Evolutionary conservation across 768 basidiomycete genomes (phyloP), one percentile per base, ranked within the genome.

Genomic region (Rhodosporidiobolus sp.): DNA sequence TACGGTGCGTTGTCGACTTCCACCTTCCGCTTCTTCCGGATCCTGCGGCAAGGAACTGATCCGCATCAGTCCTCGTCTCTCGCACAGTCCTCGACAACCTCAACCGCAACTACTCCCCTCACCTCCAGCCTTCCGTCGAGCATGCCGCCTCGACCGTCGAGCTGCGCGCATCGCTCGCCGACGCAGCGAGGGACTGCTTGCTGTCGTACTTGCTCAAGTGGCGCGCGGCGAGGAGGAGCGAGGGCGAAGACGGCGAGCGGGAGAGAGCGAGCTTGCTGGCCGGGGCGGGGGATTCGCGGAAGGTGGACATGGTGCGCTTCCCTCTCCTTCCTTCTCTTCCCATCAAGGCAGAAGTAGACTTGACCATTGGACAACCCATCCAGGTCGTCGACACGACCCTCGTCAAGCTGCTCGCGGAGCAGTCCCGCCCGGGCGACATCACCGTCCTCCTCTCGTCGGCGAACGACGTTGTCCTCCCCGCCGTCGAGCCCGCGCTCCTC

Each of bases 51-150:
- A 1, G 45, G 55, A 8, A 12, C 30, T 45, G 54, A n/a, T 28
- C 20, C 22, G 19, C 17, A 10, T 26, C 4, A 14, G n/a, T 2
- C 11, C n/a, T 16, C n/a, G n/a, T n/a, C n/a, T n/a, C 50, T 28
- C 59, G 10, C 52, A 26, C 52, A 78, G 75, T 76, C 62, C 32
- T 68, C 30, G 62, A 70, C 48, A 76, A 76, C 65, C 59, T 78
- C n/a, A 73, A 71, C 56, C 72, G 68, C 55, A 78, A 78, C 70
- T 76, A 76, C 62, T 76, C 77, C 28, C 77, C 75, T 9, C 77
- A 78, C 53, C 65, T 78, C 26, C 69, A 65, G 22, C 77, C 77
- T 7, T 63, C 69, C 26, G 66, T 70, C 70, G 76, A 72, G 14
- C 19, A 53, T 9, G 72, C 77, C 4, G 19, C 55, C 10, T 20